Base-by-base conservation (phyloP, 495 filamentous ascomycete genomes). In the Cercophora newfieldiana region DNA sequence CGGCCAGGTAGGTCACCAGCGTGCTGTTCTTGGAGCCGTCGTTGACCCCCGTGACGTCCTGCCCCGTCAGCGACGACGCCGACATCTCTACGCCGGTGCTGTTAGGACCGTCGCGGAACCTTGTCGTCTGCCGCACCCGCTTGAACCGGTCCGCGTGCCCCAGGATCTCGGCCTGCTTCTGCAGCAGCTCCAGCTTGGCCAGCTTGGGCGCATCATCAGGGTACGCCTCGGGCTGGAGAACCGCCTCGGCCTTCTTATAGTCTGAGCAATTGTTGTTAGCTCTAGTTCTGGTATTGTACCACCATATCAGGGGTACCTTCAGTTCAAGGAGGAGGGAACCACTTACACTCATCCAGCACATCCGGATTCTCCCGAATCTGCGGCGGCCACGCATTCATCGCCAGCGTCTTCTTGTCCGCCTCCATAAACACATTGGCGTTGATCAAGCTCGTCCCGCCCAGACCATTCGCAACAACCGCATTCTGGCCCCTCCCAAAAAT, bases 361-460 rank as follows among this genome's bases (percentile, higher is more conserved):
- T 74, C 67, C 16, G 78, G 75, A 18, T 87, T 69, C 0, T 83
- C 59, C 28, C 82, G 71, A 12, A 90, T 83, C 73, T 90, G 84
- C 1, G 80, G 55, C 14, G 88, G 88, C 88, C 87, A 90, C 24
- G 79, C 72, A 22, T 81, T 79, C 74, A 87, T 74, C n/a, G 70
- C 63, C 47, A 90, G 71, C 2, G 83, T 86, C 8, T 75, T 72
- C 61, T 81, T 69, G 64, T 90, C 88, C 14, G 85, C 85, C 68
- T 83, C 79, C 47, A 89, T 78, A 57, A 88, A 90, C 7, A 90
- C 86, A 72, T 90, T 90, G 2, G 87, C 85, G 65, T 90, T 90
- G 26, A 90, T 81, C 5, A 91, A 75, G 68, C 84, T 88, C 21
- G 86, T 87, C 21, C 86, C 88, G 37, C 87, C 88, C 29, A 90